These are phyloP conservation scores for Halteria grandinella DNA, from an alignment of 73 alveolate genomes.

Conservation along the genomic window DNA sequence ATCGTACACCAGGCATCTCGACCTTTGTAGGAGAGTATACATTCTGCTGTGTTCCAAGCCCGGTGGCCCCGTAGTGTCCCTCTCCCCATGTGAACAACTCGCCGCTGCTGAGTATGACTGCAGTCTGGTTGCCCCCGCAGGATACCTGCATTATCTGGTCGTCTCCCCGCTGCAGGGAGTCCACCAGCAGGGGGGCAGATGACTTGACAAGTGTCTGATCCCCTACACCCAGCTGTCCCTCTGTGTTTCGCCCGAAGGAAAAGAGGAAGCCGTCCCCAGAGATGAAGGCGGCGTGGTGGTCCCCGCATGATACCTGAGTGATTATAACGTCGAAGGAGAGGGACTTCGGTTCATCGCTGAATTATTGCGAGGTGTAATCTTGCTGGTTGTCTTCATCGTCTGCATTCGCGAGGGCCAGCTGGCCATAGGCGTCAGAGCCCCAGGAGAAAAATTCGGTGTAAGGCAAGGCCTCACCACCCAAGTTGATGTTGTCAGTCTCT, in stretches of 20 bases:
- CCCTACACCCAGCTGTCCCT: slow-evolving; percentile 52
- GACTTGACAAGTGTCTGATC: slow-evolving; percentile 12
- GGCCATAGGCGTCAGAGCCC: slow-evolving; percentile 40
- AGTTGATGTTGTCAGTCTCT: no score
- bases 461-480: no score
- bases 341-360: slow-evolving; percentile 32
- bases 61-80: slow-evolving; percentile 30
- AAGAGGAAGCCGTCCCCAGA: slow-evolving; percentile 45
- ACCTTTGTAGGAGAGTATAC: slow-evolving; percentile 31
- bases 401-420: slow-evolving; percentile 34
- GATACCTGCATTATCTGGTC: not conserved
- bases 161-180: not conserved
- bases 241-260: slow-evolving; percentile 29
- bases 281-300: slow-evolving; percentile 36
- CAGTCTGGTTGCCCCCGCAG: slow-evolving; percentile 48
- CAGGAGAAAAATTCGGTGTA: slow-evolving; percentile 49
- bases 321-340: slow-evolving; percentile 39
- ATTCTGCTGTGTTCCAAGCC: slow-evolving; percentile 9
- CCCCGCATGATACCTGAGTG: slow-evolving; percentile 43
- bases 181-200: slow-evolving; percentile 42
- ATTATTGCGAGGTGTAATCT: not conserved
- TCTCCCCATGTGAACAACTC: slow-evolving; percentile 47
- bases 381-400: slow-evolving; percentile 35
- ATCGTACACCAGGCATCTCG: no score
- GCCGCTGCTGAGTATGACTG: not conserved